Evolutionary conservation across 176 grass and related monocot genomes (phyloP), one percentile per base, ranked within the genome.

Genomic region (Cocos nucifera): DNA sequence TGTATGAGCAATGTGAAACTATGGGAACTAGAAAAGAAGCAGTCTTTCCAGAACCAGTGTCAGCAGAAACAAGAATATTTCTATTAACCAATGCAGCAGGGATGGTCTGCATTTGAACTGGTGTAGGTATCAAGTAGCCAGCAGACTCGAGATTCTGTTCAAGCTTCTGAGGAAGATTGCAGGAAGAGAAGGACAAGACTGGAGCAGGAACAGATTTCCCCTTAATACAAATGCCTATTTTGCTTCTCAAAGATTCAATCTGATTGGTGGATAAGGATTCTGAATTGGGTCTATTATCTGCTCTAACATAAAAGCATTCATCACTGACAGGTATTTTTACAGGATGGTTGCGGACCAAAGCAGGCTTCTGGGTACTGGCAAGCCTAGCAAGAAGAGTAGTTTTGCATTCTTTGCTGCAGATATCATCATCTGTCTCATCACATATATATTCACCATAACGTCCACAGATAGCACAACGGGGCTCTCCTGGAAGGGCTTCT

Each of bases 91-190:
- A 65, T 76, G 93, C 75, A 52, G 81, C 75, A 85, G 93, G 93
- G 74, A 98, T 92, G 26, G 83, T 67, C 83, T 98, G 81, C 88
- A 98, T 92, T 66, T 92, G 87, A 53, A 98, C 79, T 68, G 93
- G 87, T 64, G 88, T 89, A 70, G 79, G 84, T 65, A 85, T 88
- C 58, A 77, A 60, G 75, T 91, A 97, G 57, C 87, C 93, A 24
- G 78, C 76, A 80, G 51, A 24, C 58, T 98, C 93, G 68, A 98
- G 85, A 89, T 92, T 92, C 56, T 69, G 77, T 63, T 86, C 84
- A 52, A 97, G 81, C 53, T 85, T 83, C 69, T 87, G 64, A 60
- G 80, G 83, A 51, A 97, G 80, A 77, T 76, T 67, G 27, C 78
- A 97, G 24, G 81, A 78, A 78, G 93, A 88, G 56, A 97, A 97